Percentiles rank a stretch among this genome's conserved stretches.
phyloP scores from a whole-genome alignment of 805 yeast genomes.

The Starmerella lactis-condensi region DNA sequence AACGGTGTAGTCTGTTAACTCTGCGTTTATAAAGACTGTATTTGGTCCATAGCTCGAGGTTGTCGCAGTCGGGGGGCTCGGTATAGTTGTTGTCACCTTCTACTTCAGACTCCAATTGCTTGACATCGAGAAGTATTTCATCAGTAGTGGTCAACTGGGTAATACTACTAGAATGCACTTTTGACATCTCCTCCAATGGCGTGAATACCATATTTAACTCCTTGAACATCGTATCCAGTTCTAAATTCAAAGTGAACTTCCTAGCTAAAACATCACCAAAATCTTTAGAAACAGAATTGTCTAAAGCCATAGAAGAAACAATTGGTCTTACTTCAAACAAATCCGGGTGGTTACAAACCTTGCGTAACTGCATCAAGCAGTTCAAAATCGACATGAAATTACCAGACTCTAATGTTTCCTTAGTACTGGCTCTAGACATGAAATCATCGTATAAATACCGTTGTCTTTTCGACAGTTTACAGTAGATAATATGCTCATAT shows the following conservation, averaged over 20 bases:
- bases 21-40: constrained; percentile 36
- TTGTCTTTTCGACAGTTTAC: constrained; percentile 83
- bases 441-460: constrained; percentile 85
- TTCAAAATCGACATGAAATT: constrained; percentile 87
- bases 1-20: constrained; percentile 31
- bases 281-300: constrained; percentile 37
- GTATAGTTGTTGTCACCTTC: constrained; percentile 8
- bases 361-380: constrained; percentile 92
- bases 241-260: constrained; percentile 8
- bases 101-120: constrained; percentile 7
- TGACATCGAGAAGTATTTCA: no score
- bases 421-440: constrained; percentile 90
- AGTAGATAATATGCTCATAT: constrained; percentile 83
- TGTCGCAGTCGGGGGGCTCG: constrained; percentile 18
- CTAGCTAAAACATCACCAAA: constrained; percentile 20
- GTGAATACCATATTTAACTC: background rate
- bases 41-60: constrained; percentile 37
- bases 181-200: background rate
- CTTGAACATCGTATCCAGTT: background rate
- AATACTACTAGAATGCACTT: no score
- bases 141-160: no score
- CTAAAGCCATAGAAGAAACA: constrained; percentile 69
- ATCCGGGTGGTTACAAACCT: constrained; percentile 93
- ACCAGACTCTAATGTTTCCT: constrained; percentile 82
- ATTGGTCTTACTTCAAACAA: constrained; percentile 90